Base-by-base conservation (phyloP, 2,329 filamentous ascomycete genomes). In the Cadophora malorum region DNA sequence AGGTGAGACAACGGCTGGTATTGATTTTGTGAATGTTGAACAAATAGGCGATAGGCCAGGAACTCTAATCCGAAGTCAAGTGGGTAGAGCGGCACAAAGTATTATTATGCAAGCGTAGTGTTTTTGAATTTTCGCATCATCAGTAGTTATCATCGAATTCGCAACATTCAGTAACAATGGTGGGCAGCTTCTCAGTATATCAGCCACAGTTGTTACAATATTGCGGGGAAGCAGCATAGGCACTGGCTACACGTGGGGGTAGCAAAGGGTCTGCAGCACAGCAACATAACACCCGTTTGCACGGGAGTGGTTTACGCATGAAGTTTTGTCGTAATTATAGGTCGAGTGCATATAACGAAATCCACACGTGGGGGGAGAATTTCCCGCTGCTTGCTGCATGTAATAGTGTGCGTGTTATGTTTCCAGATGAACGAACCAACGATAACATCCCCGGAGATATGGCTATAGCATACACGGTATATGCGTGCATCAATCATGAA, bases 381-480 rank as follows among this genome's bases (percentile, higher is more conserved):
- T 33, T 33, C 19, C 52, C 52, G 28, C 25, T 33, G 25, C 12
- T 49, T 49, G 45, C 14, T 55, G 28, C 52, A 16, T 53, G 23
- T 31, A 28, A 53, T 53, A 52, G 21, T 52, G 10, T 55, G 25
- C 25, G n/a, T 33, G 52, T 10, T 55, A 31, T 33, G 28, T 55
- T 55, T 55, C 52, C 52, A 55, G 52, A 33, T 31, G 25, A 33
- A 16, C 41, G 41, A 5, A 45, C 41, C 7, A 5, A 55, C 25
- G 25, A 55, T 33, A 33, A 4, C 4, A 31, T 33, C 7, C 16
- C 14, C 25, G 52, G 52, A 19, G 14, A 55, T 55, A 33, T 55
- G 52, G 28, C 52, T 33, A 55, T 55, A 55, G 52, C 52, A 55
- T 55, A 33, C 52, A 10, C 52, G 52, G 52, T 55, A 55, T 55